Evolutionary conservation across 305 asterid genomes (phyloP), one percentile per base, ranked within the genome.

Genomic region (Salvia sclarea): DNA sequence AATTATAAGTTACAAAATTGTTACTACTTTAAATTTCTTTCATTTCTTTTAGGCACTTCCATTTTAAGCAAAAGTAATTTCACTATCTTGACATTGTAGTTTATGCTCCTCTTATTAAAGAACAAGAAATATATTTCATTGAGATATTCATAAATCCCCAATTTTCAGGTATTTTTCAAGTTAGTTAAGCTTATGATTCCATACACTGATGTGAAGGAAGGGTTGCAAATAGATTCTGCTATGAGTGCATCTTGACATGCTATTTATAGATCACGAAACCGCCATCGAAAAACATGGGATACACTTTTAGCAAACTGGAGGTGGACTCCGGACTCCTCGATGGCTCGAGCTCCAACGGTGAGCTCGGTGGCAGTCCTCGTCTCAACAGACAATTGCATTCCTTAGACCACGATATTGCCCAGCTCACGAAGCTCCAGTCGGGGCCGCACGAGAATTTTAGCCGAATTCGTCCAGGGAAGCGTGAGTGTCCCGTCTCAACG

Each of bases 381-480:
- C 3, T 25, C 4, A 25, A 25, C 4, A 25, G 30, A 25, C 30
- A 25, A 4, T 25, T 25, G 30, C 30, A 43, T 54, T 45, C 63
- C 9, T 69, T 83, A 65, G 91, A 84, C 61, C 73, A 85, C 66
- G 97, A 90, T 52, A 75, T 92, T 71, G 85, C 90, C 70, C 95
- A 86, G 64, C 81, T 88, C 38, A 92, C 96, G 9, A 86, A 75
- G 81, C 88, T 88, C 68, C 85, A 80, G 59, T 83, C 98, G 20
- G 79, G 77, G 20, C 93, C 95, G 12, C 76, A 86, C 9, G 87
- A 80, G 66, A 79, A 59, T 64, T 66, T 84, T 43, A 78, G 78
- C 60, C 79, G 82, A 11, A 72, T 74, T 61, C 54, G 80, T 1
- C 83, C 86, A 0, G 88, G 91, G 76, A 80, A 80, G 35, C 82